Base-by-base conservation (phyloP, 78 protist species). In the Ministeria vibrans region DNA sequence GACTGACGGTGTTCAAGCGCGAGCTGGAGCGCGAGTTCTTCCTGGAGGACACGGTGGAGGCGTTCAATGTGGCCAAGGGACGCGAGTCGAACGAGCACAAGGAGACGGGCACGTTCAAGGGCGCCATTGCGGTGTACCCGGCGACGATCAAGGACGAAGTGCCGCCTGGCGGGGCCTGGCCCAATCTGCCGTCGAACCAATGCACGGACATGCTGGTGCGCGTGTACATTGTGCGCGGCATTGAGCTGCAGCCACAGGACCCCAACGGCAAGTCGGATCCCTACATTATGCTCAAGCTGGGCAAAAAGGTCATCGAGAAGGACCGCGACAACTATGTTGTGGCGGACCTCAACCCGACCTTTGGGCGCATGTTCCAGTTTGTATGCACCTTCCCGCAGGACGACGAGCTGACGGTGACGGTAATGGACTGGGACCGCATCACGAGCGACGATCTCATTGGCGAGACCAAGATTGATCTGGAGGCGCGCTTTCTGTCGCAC, bases 381-480 rank as follows among this genome's bases (percentile, higher is more conserved):
- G 32, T 9, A 6, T 4, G 38, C 25, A 79, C 63, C 32, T 44
- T 79, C 45, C 82, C 82, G 45, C 53, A 42, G 25, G 74, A 13
- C 46, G 11, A 32, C 55, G 49, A 30, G 25, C 71, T 79, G 23
- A 30, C 11, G 28, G 64, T 79, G 46, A n/a, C 18, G 32, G 70
- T 79, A 7, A 39, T 32, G 61, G 82, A 79, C 43, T 79, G n/a
- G 44, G 82, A 79, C 82, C 36, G 34, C 7, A 11, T 79, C 46
- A 79, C 39, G 9, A 22, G 43, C 30, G 83, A 79, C 43, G 83
- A 79, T 23, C 59, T 79, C 39, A 68, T 79, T 28, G 83, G 83
- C 44, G 36, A 5, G 61, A 79, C 83, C 32, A 43, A 6, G 42
- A 64, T 79, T 18, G 83, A 79, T 36, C 74, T 79, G 7, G 83